A percentile compares a stretch with the other conserved stretches of the same genome.
phyloP scores from a whole-genome alignment of 2,329 filamentous ascomycete genomes.

The Aspergillus terreus region DNA sequence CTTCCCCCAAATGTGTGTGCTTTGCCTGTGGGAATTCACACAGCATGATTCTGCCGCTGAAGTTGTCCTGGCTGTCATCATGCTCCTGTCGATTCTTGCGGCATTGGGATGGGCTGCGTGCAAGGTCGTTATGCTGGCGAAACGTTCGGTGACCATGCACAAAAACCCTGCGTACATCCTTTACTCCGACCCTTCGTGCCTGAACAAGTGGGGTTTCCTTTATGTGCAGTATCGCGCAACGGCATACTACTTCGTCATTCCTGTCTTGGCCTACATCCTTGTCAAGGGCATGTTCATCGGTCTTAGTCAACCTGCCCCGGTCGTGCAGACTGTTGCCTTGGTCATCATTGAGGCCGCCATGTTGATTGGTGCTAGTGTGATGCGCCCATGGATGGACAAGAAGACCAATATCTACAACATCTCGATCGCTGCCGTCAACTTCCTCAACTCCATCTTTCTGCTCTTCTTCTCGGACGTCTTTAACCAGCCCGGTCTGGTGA shows the following conservation, averaged over 20 bases:
- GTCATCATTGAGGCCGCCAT: conserved; percentile 77
- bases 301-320: conserved; percentile 67
- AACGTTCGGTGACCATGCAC: conserved; percentile 84
- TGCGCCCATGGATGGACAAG: conserved; percentile 98
- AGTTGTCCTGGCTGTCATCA: conserved; percentile 82
- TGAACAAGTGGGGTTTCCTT: conserved; percentile 98
- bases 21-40: conserved; percentile 93
- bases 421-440: conserved; percentile 83
- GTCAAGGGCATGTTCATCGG: conserved; percentile 87
- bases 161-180: conserved; percentile 96
- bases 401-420: conserved; percentile 97
- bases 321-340: conserved; percentile 75
- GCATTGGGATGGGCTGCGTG: conserved; percentile 81
- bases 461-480: conserved; percentile 87
- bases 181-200: conserved; percentile 86
- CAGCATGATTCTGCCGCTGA: conserved; percentile 79
- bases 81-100: conserved; percentile 73
- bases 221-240: conserved; percentile 96
- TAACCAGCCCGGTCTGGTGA: conserved; percentile 75
- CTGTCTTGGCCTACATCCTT: conserved; percentile 72
- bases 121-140: conserved; percentile 86
- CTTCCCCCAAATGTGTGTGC: conserved; percentile 83
- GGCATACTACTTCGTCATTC: conserved; percentile 91
- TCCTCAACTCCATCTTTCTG: conserved; percentile 84
- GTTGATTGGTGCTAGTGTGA: conserved; percentile 71